Conservation (phyloP, 1,284 basidiomycete genomes). For the Tilletia walkeri region DNA sequence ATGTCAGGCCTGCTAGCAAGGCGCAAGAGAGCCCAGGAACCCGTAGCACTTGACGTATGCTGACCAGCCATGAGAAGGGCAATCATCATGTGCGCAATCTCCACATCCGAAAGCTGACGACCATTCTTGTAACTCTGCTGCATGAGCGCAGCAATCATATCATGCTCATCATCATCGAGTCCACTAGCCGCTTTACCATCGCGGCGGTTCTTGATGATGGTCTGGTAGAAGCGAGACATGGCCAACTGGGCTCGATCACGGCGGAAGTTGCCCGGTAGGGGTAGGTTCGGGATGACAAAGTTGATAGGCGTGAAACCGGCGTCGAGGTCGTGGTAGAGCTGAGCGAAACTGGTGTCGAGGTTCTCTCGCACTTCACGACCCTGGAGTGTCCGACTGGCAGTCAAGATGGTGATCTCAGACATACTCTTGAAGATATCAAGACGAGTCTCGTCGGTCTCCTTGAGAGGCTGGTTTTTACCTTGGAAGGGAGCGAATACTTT, state of each 20-base stretch:
- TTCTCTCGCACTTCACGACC: constrained; percentile 80
- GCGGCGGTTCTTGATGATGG: constrained; percentile 78
- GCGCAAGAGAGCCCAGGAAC: constrained; percentile 85
- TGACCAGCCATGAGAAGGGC: constrained; percentile 76
- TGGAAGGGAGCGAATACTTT: constrained; percentile 62
- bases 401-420: constrained; percentile 91
- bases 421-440: constrained; percentile 66
- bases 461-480: constrained; percentile 12
- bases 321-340: constrained; percentile 85
- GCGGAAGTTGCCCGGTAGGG: constrained; percentile 80
- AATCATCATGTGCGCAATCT: constrained; percentile 91
- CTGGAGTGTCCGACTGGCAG: constrained; percentile 87
- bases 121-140: constrained; percentile 85
- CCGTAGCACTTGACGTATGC: constrained; percentile 90
- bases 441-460: neutral
- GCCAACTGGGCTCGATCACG: constrained; percentile 87
- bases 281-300: constrained; percentile 91
- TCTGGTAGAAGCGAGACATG: constrained; percentile 90
- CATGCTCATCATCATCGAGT: constrained; percentile 62
- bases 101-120: constrained; percentile 73
- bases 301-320: constrained; percentile 64
- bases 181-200: constrained; percentile 38
- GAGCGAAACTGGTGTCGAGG: constrained; percentile 80
- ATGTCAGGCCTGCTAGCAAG: constrained; percentile 76
- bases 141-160: constrained; percentile 89